Conservation (phyloP, 495 filamentous ascomycete species). For the Aeminium ludgeri region DNA sequence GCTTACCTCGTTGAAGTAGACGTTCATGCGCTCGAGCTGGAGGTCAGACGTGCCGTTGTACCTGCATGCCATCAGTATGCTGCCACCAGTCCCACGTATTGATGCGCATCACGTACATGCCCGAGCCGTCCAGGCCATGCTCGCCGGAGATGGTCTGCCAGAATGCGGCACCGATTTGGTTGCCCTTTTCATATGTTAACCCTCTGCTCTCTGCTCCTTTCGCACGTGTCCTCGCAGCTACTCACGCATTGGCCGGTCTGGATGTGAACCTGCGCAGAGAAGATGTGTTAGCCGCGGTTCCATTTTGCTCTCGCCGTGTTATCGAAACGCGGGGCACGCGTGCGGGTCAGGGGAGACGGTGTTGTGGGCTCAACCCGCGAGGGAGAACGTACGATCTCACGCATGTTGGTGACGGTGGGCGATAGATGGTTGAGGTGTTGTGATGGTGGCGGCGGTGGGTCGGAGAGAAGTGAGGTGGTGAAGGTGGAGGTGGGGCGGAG, state of each 20-base stretch:
- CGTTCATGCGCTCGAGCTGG: constrained; percentile 99
- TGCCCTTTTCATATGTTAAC: constrained; percentile 50
- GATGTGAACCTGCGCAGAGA: constrained; percentile 65
- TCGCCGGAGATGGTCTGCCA: constrained; percentile 98
- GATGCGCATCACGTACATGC: constrained; percentile 45
- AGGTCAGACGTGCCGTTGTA: constrained; percentile 97
- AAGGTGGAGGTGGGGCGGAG: constrained; percentile 1
- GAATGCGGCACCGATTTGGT: constrained; percentile 99
- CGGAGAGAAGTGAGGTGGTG: constrained; percentile 21
- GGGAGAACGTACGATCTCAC: constrained; percentile 27
- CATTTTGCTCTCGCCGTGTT: constrained; percentile 23
- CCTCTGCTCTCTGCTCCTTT: neutral
- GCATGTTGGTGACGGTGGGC: constrained; percentile 19
- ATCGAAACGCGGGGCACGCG: constrained; percentile 24
- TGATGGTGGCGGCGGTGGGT: neutral
- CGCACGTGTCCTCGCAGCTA: constrained; percentile 5
- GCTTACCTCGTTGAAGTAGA: constrained; percentile 99
- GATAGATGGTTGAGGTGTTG: neutral
- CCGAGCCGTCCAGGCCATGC: constrained; percentile 94
- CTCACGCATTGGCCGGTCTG: constrained; percentile 98
- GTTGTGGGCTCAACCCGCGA: too few species aligned
- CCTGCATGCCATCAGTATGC: constrained; percentile 32
- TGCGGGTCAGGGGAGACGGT: constrained; percentile 13
- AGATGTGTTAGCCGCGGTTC: constrained; percentile 21
- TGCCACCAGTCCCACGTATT: neutral